Evolutionary conservation across 768 basidiomycete species (phyloP).

Genomic region (Paxillus rubicundulus): DNA sequence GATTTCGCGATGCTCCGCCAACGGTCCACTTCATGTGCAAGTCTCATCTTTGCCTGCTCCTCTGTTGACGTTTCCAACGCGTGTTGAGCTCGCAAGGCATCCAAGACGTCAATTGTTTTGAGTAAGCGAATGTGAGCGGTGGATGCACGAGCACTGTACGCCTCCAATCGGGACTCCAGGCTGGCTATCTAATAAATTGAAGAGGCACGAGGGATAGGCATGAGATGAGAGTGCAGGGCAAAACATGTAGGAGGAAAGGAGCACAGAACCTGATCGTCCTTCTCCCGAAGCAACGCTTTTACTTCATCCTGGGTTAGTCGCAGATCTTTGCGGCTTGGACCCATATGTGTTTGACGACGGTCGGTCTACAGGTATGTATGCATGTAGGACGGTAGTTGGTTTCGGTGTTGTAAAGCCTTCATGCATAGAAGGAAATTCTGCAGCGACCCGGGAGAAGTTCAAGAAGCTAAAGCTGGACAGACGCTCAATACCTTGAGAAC

Average conservation of each 20-base stretch:
- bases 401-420: constrained; percentile 5
- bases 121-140: constrained; percentile 46
- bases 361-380: not conserved
- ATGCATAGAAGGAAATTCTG: constrained; percentile 18
- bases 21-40: constrained; percentile 39
- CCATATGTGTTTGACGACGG: constrained; percentile 19
- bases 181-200: constrained; percentile 19
- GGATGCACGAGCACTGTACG: constrained; percentile 39
- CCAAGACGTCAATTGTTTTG: constrained; percentile 49
- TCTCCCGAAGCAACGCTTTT: constrained; percentile 18
- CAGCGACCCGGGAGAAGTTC: not conserved
- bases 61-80: constrained; percentile 38
- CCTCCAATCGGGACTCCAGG: constrained; percentile 34
- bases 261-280: constrained; percentile 25
- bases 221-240: not conserved
- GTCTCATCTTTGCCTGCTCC: constrained; percentile 30
- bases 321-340: constrained; percentile 22
- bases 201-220: not conserved
- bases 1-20: constrained; percentile 31
- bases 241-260: not conserved
- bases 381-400: constrained; percentile 4
- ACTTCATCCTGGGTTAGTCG: constrained; percentile 19
- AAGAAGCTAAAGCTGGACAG: too few relatives aligned
- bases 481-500: too few relatives aligned
- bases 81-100: constrained; percentile 41